phyloP scores from a whole-genome alignment of 495 filamentous ascomycete species.

The Neurospora sp. region DNA sequence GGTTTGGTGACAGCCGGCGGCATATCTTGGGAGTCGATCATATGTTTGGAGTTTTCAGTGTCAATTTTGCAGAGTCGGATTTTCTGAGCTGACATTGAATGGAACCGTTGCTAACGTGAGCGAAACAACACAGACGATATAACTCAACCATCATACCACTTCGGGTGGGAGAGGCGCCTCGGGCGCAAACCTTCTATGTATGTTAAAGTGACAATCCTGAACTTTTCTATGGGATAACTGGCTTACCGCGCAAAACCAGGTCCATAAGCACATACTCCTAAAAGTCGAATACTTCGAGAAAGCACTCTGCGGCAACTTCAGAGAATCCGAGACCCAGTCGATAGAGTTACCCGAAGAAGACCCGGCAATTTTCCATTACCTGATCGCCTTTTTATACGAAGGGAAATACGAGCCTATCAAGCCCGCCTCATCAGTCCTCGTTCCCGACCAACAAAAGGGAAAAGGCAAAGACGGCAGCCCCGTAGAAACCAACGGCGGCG shows the following conservation, averaged over 20 bases:
- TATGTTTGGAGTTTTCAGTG: not conserved
- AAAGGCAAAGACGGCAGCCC: constrained; percentile 14
- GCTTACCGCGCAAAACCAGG: constrained; percentile 8
- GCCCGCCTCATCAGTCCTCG: constrained; percentile 26
- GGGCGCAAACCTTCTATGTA: constrained; percentile 31
- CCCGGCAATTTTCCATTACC: constrained; percentile 36
- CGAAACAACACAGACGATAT: constrained; percentile 21
- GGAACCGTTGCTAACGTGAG: not conserved
- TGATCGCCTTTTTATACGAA: constrained; percentile 41
- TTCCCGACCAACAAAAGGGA: constrained; percentile 29
- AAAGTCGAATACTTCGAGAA: constrained; percentile 36
- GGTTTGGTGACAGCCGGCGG: not conserved
- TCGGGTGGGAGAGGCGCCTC: constrained; percentile 24
- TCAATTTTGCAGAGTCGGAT: not conserved
- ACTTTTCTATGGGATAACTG: not conserved
- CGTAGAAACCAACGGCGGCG: constrained; percentile 9
- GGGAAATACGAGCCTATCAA: constrained; percentile 35
- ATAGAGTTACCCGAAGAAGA: constrained; percentile 39
- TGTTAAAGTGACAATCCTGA: not conserved
- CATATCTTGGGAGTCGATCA: not conserved
- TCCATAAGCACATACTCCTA: constrained; percentile 31
- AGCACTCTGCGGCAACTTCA: constrained; percentile 32
- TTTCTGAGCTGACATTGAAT: not conserved
- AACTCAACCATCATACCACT: constrained; percentile 33
- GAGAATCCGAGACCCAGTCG: constrained; percentile 28